Percentiles rank a stretch among this genome's conserved stretches.
phyloP scores from a whole-genome alignment of 768 basidiomycete species.

The Nidula microcarpa region DNA sequence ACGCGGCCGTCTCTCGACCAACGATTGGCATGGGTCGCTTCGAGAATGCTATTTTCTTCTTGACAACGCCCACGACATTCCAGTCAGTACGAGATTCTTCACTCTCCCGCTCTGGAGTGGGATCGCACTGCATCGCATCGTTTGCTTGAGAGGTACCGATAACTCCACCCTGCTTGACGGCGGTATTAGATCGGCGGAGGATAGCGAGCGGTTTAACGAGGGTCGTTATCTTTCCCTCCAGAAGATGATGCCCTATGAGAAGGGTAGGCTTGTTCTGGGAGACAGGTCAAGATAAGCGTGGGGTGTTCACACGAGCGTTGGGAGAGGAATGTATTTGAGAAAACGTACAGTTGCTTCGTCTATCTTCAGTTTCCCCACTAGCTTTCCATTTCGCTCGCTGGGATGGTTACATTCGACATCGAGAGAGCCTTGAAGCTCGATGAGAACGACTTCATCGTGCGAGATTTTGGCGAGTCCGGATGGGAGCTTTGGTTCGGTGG shows the following conservation, averaged over 20 bases:
- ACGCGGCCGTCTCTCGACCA: neutral
- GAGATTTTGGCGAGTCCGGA: slow-evolving; percentile 69
- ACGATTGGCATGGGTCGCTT: slow-evolving; percentile 79
- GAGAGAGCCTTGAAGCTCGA: slow-evolving; percentile 86
- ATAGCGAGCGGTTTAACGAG: slow-evolving; percentile 83
- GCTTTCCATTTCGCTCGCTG: slow-evolving; percentile 57
- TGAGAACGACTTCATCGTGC: slow-evolving; percentile 73
- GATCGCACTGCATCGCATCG: slow-evolving; percentile 16
- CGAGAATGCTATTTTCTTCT: slow-evolving; percentile 78
- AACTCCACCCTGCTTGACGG: slow-evolving; percentile 3
- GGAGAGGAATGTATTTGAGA: too few species aligned
- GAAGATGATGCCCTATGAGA: slow-evolving; percentile 81
- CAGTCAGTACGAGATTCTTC: slow-evolving; percentile 33
- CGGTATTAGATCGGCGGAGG: slow-evolving; percentile 39
- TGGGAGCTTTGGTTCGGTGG: slow-evolving; percentile 47
- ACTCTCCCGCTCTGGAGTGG: neutral
- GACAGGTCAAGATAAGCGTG: neutral
- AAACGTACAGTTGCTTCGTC: slow-evolving; percentile 48
- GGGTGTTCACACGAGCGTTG: slow-evolving; percentile 1
- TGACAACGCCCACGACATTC: slow-evolving; percentile 69
- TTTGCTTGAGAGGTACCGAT: slow-evolving; percentile 9
- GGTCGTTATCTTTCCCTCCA: slow-evolving; percentile 80
- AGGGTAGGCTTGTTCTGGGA: slow-evolving; percentile 74
- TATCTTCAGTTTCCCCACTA: slow-evolving; percentile 76
- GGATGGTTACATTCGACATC: slow-evolving; percentile 56